A percentile compares a stretch with the other conserved stretches of the same genome.
These are phyloP conservation scores for Hymenotorrendiella dingleyae DNA, from an alignment of 2,329 filamentous ascomycete species.

Conservation along the genomic window DNA sequence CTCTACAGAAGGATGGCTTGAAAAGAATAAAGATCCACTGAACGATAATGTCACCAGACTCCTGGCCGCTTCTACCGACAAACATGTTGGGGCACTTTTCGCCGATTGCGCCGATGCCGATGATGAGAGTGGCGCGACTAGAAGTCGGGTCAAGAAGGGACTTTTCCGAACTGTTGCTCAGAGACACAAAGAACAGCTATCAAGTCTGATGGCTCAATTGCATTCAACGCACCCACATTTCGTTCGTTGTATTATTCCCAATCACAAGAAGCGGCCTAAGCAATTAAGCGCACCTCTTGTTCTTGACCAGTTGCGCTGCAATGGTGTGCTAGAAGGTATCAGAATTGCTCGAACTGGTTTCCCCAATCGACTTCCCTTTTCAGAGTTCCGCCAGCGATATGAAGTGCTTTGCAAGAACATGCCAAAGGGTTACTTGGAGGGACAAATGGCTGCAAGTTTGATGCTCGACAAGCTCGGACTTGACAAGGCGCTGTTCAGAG, in stretches of 20 bases:
- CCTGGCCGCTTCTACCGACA: slow-evolving; percentile 73
- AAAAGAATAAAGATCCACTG: slow-evolving; percentile 98
- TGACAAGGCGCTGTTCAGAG: slow-evolving; percentile 80
- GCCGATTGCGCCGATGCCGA: slow-evolving; percentile 79
- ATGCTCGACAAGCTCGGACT: slow-evolving; percentile 87
- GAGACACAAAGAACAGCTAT: slow-evolving; percentile 95
- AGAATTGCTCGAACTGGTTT: slow-evolving; percentile 95
- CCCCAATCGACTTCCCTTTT: slow-evolving; percentile 85
- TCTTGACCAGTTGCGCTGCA: slow-evolving; percentile 93
- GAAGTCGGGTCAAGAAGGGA: slow-evolving; percentile 89
- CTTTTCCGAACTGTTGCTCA: slow-evolving; percentile 96
- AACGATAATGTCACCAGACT: slow-evolving; percentile 95
- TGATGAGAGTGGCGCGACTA: slow-evolving; percentile 61
- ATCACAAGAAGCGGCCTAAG: slow-evolving; percentile 96
- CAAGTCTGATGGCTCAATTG: slow-evolving; percentile 88
- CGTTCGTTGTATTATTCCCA: slow-evolving; percentile 93
- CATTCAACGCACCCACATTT: slow-evolving; percentile 98
- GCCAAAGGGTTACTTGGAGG: slow-evolving; percentile 86
- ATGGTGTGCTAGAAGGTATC: slow-evolving; percentile 98
- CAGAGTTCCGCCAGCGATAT: slow-evolving; percentile 92
- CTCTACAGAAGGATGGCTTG: slow-evolving; percentile 87
- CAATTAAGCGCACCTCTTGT: slow-evolving; percentile 89
- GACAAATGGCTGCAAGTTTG: slow-evolving; percentile 74
- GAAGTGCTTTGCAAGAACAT: slow-evolving; percentile 87
- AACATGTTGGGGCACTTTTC: slow-evolving; percentile 80